Evolutionary conservation across 441 rosid species (phyloP), one percentile per base, ranked within the genome.

Genomic region (Isatis lusitanica): DNA sequence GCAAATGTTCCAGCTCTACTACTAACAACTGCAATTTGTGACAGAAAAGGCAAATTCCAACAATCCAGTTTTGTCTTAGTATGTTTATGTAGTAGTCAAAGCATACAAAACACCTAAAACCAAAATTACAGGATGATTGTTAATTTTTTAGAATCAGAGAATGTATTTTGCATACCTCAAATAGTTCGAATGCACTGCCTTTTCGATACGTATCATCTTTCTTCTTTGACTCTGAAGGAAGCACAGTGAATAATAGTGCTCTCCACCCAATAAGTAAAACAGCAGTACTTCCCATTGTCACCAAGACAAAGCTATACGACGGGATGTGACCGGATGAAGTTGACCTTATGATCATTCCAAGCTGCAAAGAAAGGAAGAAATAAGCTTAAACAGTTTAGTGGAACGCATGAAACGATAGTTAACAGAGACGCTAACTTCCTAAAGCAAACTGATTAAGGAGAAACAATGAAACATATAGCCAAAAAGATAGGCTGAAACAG

Each of bases 281-380:
- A 59, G 87, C 90, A 40, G 97, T 88, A 84, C 88, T 90, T 79
- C 91, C 98, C 95, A 92, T 84, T 33, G 98, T 86, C 21, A 91
- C 97, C 56, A 91, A 74, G 30, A 83, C 71, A 80, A 93, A 93
- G 47, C 79, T 64, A 73, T 76, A 86, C 18, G 86, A 75, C 10
- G 93, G 93, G 33, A 82, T 70, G 70, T 89, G 94, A 59, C 98
- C 90, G 1, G 90, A 86, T 26, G 83, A 74, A 64, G 73, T 81
- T 63, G 89, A 76, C 78, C 96, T 84, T 78, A 93, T 90, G 36
- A 81, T 4, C 58, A 93, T 58, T 50, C 98, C 97, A 78, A 93
- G 82, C 98, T 93, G 78, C 66, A 68, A 79, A 4, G 28, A 75
- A 66, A 60, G 13, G 17, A 74, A 70, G 61, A 59, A 33, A n/a